Evolutionary conservation across 2,329 filamentous ascomycete genomes (phyloP).

Genomic region (Thelonectria olida): DNA sequence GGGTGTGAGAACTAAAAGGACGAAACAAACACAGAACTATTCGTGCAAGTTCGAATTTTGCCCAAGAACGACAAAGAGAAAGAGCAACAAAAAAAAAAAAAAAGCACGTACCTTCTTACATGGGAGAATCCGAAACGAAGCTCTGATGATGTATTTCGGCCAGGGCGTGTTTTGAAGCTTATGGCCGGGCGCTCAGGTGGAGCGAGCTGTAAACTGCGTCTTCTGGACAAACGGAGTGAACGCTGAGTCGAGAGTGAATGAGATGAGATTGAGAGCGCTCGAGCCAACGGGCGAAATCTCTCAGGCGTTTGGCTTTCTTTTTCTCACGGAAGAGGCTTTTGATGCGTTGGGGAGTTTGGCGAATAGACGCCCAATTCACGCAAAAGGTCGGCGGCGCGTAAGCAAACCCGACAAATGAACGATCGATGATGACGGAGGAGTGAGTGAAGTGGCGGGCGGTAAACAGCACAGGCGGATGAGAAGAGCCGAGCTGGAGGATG

Average conservation of each 20-base stretch:
- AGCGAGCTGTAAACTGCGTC: constrained; percentile 1
- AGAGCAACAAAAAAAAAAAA: neutral
- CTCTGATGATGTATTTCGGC: constrained; percentile 4
- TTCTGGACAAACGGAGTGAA: neutral
- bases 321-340: too few relatives aligned
- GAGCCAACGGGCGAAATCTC: neutral
- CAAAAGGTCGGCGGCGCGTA: neutral
- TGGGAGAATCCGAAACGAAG: constrained; percentile 15
- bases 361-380: neutral
- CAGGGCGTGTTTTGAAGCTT: constrained; percentile 21
- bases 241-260: too few relatives aligned
- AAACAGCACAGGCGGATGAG: neutral
- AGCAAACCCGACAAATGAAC: neutral
- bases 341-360: too few relatives aligned
- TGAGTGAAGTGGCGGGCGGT: neutral
- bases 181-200: constrained; percentile 7
- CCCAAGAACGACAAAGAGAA: neutral
- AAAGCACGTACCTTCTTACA: constrained; percentile 20
- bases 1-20: neutral
- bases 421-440: neutral
- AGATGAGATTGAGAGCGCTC: neutral
- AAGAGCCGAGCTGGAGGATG: neutral
- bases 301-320: neutral
- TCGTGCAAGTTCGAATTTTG: too few relatives aligned
- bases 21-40: neutral